phyloP scores from a whole-genome alignment of 768 basidiomycete genomes.

The Lactarius deliciosus region DNA sequence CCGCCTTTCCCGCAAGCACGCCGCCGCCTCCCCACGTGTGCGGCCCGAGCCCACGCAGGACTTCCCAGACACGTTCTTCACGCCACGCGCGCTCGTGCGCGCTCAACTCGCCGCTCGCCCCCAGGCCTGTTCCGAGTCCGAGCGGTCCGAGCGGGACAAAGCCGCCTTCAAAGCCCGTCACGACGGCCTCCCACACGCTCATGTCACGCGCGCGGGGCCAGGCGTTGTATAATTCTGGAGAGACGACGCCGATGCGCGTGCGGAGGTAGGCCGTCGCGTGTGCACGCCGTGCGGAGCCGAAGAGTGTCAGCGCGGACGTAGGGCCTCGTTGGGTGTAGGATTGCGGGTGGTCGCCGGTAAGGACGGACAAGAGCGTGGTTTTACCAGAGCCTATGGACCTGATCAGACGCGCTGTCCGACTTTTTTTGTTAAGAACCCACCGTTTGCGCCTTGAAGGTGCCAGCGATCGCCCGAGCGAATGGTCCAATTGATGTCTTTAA shows the following conservation, averaged over 20 bases:
- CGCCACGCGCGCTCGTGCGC: conserved; percentile 43
- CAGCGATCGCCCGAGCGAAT: conserved; percentile 81
- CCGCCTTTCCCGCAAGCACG: conserved; percentile 2
- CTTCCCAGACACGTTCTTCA: conserved; percentile 46
- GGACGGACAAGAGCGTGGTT: conserved; percentile 84
- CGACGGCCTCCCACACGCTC: conserved; percentile 76
- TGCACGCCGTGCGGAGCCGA: conserved; percentile 57
- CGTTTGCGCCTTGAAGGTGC: conserved; percentile 90
- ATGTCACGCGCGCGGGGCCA: conserved; percentile 75
- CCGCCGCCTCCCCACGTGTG: conserved; percentile 43
- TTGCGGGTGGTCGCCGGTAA: conserved; percentile 94
- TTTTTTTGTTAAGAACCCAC: conserved; percentile 39
- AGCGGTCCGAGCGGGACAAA: conserved; percentile 55
- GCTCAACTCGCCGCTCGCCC: conserved; percentile 36
- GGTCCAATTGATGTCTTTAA: conserved; percentile 78
- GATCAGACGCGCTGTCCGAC: not conserved
- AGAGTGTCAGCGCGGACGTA: conserved; percentile 50
- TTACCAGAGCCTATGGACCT: conserved; percentile 76
- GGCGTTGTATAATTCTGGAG: conserved; percentile 88
- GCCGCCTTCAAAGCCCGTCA: conserved; percentile 86
- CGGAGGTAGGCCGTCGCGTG: conserved; percentile 70
- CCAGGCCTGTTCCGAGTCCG: conserved; percentile 43
- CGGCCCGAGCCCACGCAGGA: conserved; percentile 68
- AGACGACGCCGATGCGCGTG: conserved; percentile 72
- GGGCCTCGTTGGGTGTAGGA: conserved; percentile 70